phyloP scores from a whole-genome alignment of 2,329 filamentous ascomycete genomes.

The Arthrobotrys sphaeroides region DNA sequence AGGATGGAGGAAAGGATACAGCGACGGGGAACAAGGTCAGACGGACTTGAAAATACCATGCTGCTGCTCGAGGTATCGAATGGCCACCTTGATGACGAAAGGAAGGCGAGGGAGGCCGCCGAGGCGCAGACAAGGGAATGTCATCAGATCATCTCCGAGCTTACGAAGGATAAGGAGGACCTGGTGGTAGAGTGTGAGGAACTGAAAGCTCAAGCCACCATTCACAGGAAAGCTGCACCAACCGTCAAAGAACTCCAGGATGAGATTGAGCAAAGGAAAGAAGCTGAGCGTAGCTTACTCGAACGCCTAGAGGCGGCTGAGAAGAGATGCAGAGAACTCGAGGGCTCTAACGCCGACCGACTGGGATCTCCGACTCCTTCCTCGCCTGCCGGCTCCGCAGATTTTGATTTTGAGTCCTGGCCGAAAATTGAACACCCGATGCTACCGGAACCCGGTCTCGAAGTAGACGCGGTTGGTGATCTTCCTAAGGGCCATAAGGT shows the following conservation, averaged over 20 bases:
- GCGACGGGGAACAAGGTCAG: no score
- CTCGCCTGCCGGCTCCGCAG: not conserved
- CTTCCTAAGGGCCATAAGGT: not conserved
- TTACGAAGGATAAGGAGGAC: not conserved
- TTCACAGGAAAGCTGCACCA: not conserved
- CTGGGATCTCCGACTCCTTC: not conserved
- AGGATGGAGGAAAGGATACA: no score
- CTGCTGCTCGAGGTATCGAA: no score
- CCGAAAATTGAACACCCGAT: not conserved
- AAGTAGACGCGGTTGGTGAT: not conserved
- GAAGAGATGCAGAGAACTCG: not conserved
- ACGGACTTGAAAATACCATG: no score
- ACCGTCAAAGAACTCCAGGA: not conserved
- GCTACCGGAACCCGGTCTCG: not conserved
- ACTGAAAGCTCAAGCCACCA: not conserved
- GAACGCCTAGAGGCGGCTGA: not conserved
- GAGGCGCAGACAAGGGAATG: no score
- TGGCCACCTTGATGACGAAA: no score
- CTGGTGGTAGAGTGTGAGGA: not conserved
- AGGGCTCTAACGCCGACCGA: not conserved
- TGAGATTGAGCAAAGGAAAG: not conserved
- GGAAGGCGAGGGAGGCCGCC: no score
- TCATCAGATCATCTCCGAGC: no score
- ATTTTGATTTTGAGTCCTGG: not conserved
- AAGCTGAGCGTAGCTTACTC: not conserved